Conservation (phyloP, 2,329 filamentous ascomycete species). For the Venturia oleaginea region DNA sequence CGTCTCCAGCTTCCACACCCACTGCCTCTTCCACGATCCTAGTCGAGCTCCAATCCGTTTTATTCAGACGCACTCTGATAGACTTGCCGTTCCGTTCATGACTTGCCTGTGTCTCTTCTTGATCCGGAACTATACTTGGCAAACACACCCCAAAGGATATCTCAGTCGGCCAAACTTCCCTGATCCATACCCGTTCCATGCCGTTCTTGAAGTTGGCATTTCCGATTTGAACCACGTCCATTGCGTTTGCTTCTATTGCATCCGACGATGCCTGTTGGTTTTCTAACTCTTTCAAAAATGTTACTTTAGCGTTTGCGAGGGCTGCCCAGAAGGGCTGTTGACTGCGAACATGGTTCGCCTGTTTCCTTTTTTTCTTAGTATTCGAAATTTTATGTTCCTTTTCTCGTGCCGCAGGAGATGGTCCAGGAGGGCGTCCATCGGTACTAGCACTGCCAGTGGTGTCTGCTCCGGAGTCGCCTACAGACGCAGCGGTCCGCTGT, state of each 20-base stretch:
- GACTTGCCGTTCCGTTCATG: constrained; percentile 49
- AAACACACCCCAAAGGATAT: constrained; percentile 66
- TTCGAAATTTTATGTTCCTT: constrained; percentile 45
- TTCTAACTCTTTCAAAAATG: constrained; percentile 72
- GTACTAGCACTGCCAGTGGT: constrained; percentile 33
- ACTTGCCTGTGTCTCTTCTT: constrained; percentile 21
- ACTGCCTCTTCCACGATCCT: constrained; percentile 50
- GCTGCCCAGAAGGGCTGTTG: constrained; percentile 92
- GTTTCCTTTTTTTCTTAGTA: constrained; percentile 76
- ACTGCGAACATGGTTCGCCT: constrained; percentile 81
- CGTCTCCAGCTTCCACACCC: constrained; percentile 35
- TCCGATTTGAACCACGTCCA: constrained; percentile 67
- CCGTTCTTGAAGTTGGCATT: constrained; percentile 64
- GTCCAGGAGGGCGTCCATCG: constrained; percentile 42
- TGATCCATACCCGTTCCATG: constrained; percentile 69
- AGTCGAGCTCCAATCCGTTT: constrained; percentile 70
- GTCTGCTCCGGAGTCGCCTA: constrained; percentile 41
- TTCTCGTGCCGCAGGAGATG: constrained; percentile 45
- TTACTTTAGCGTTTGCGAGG: constrained; percentile 90
- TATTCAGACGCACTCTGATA: constrained; percentile 71
- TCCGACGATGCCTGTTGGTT: constrained; percentile 69
- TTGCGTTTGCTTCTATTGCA: constrained; percentile 63
- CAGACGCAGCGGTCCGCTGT: constrained; percentile 17
- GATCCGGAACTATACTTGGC: constrained; percentile 42
- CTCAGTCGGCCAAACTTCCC: constrained; percentile 68